Evolutionary conservation across 495 filamentous ascomycete species (phyloP).

Genomic region (Polyplosphaeria fusca): DNA sequence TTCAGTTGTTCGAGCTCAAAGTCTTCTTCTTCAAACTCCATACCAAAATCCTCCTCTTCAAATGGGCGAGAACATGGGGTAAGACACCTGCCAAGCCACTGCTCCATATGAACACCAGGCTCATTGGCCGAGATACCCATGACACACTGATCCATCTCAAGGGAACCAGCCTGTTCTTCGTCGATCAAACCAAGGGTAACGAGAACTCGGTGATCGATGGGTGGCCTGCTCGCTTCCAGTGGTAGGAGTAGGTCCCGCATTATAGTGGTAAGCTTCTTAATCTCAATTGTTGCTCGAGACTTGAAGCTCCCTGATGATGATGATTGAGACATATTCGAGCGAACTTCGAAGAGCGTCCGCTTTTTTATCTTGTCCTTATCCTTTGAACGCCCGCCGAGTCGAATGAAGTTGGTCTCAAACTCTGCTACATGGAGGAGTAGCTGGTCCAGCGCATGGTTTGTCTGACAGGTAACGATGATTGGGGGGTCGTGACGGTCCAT

Average conservation of each 20-base stretch:
- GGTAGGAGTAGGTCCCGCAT: slow-evolving; percentile 50
- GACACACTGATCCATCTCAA: slow-evolving; percentile 51
- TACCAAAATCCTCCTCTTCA: slow-evolving; percentile 46
- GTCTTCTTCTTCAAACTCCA: slow-evolving; percentile 60
- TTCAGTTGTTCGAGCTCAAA: slow-evolving; percentile 62
- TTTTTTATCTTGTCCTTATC: slow-evolving; percentile 61
- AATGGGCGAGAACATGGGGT: slow-evolving; percentile 43
- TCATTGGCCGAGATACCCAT: slow-evolving; percentile 33
- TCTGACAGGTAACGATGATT: slow-evolving; percentile 78
- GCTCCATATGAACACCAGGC: slow-evolving; percentile 49
- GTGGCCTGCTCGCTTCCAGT: slow-evolving; percentile 35
- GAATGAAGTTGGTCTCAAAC: slow-evolving; percentile 66
- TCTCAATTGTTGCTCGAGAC: slow-evolving; percentile 37
- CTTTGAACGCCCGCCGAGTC: slow-evolving; percentile 74
- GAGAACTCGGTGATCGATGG: slow-evolving; percentile 49
- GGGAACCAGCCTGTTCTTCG: slow-evolving; percentile 56
- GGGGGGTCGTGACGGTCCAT: slow-evolving; percentile 60
- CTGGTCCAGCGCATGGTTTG: slow-evolving; percentile 92
- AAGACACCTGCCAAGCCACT: slow-evolving; percentile 61
- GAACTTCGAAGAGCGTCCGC: slow-evolving; percentile 63
- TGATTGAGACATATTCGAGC: slow-evolving; percentile 30
- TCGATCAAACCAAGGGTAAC: slow-evolving; percentile 58
- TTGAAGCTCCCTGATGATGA: slow-evolving; percentile 38
- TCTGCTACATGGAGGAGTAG: slow-evolving; percentile 64
- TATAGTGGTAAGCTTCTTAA: slow-evolving; percentile 47